phyloP scores from a whole-genome alignment of 352 stramenopile genomes.

The Globisporangium paddicum region DNA sequence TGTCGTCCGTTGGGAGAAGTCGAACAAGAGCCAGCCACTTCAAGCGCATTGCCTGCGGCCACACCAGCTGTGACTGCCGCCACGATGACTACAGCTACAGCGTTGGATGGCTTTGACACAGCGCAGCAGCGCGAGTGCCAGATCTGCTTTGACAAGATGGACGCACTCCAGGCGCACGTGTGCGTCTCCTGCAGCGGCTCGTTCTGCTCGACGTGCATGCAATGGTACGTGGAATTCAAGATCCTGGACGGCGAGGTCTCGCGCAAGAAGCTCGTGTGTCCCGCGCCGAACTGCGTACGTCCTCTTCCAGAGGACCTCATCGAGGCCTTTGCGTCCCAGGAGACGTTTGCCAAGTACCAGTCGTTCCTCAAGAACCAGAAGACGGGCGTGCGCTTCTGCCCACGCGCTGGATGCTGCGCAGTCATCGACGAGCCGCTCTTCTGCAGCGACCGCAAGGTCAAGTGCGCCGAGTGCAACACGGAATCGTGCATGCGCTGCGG shows the following conservation, averaged over 20 bases:
- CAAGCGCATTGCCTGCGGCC: not conserved
- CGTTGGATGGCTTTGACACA: slow-evolving; percentile 23
- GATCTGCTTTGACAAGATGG: slow-evolving; percentile 72
- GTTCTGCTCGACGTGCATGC: slow-evolving; percentile 60
- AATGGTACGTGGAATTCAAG: slow-evolving; percentile 76
- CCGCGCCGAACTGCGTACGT: slow-evolving; percentile 45
- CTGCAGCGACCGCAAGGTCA: slow-evolving; percentile 35
- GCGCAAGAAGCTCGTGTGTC: slow-evolving; percentile 66
- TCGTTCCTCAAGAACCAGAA: slow-evolving; percentile 62
- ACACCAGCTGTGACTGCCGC: not conserved
- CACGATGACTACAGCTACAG: not conserved
- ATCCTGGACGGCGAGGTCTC: slow-evolving; percentile 74
- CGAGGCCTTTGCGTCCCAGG: slow-evolving; percentile 39
- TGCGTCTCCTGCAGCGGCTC: slow-evolving; percentile 36
- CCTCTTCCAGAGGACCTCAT: slow-evolving; percentile 48
- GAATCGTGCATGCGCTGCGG: slow-evolving; percentile 75
- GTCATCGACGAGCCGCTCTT: slow-evolving; percentile 53
- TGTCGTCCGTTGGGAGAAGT: slow-evolving; percentile 10
- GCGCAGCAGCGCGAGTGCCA: slow-evolving; percentile 40
- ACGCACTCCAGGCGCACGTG: slow-evolving; percentile 35
- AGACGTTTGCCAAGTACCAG: slow-evolving; percentile 59
- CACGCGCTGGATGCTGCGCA: slow-evolving; percentile 52
- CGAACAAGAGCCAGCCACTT: not conserved
- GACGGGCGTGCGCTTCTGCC: slow-evolving; percentile 67
- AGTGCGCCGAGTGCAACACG: slow-evolving; percentile 36